These are phyloP conservation scores for Amanita pallidorosea DNA, from an alignment of 768 basidiomycete genomes.

Conservation along the genomic window DNA sequence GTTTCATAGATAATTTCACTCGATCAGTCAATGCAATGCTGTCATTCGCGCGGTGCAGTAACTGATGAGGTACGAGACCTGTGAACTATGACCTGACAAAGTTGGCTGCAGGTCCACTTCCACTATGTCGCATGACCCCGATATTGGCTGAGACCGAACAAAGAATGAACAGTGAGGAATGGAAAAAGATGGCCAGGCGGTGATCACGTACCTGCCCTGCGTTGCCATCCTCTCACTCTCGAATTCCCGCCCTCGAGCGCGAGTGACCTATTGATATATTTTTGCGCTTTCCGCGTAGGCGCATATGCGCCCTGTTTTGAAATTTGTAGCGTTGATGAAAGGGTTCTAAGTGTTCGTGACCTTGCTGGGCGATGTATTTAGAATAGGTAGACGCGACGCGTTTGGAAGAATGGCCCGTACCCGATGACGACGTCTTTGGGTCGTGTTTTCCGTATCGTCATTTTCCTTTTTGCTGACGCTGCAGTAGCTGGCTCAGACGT, in stretches of 20 bases:
- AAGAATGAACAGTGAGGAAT: neutral
- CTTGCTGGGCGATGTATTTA: neutral
- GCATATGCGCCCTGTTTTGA: neutral
- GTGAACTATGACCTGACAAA: neutral
- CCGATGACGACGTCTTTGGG: constrained; percentile 3
- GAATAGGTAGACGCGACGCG: neutral
- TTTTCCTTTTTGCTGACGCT: neutral
- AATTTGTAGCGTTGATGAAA: neutral
- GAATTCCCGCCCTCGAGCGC: neutral
- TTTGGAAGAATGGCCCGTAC: neutral
- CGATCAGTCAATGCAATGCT: no score
- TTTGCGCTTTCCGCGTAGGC: neutral
- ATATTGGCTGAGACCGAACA: neutral
- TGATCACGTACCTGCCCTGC: neutral
- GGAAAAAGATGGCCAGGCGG: neutral
- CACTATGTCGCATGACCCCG: neutral
- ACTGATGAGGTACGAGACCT: no score
- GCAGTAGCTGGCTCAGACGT: neutral
- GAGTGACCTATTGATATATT: neutral
- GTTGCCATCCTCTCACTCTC: constrained; percentile 2
- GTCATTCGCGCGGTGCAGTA: no score
- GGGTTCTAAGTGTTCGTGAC: neutral
- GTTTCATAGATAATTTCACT: no score
- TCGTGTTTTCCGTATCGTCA: neutral
- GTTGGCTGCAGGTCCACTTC: neutral